Evolutionary conservation across 2,329 filamentous ascomycete genomes (phyloP).

Genomic region (Lecanicillium sp.): DNA sequence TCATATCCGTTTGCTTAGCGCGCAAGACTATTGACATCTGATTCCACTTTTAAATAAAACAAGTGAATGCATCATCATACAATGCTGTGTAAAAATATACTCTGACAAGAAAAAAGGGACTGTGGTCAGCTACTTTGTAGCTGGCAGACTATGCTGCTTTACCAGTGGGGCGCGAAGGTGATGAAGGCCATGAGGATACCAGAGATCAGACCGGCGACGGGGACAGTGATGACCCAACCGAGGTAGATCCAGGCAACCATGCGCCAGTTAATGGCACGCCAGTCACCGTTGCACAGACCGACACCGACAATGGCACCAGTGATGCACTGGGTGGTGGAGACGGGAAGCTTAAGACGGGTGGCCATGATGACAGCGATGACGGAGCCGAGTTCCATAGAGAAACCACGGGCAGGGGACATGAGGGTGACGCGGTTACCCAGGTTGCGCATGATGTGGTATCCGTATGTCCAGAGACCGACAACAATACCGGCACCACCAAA

Average conservation of each 20-base stretch:
- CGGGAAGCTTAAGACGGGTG: slow-evolving; percentile 52
- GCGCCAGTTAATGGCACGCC: slow-evolving; percentile 54
- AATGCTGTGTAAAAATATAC: not conserved
- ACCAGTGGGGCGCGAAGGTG: slow-evolving; percentile 50
- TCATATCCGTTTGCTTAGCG: too few relatives aligned
- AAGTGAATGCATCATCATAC: not conserved
- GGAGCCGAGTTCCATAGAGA: slow-evolving; percentile 53
- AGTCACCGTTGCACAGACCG: slow-evolving; percentile 51
- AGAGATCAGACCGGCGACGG: slow-evolving; percentile 46
- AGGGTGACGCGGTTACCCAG: slow-evolving; percentile 55
- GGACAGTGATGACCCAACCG: slow-evolving; percentile 55
- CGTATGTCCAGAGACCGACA: slow-evolving; percentile 51
- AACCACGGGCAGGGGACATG: slow-evolving; percentile 53
- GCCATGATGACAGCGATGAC: slow-evolving; percentile 57
- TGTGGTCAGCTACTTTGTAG: too few relatives aligned
- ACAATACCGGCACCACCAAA: slow-evolving; percentile 45
- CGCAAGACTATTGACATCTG: too few relatives aligned
- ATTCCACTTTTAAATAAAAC: too few relatives aligned
- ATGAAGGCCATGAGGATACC: slow-evolving; percentile 56
- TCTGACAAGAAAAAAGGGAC: not conserved
- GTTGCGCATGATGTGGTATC: slow-evolving; percentile 58
- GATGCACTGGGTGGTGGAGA: slow-evolving; percentile 60
- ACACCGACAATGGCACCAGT: slow-evolving; percentile 56
- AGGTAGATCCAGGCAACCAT: slow-evolving; percentile 53
- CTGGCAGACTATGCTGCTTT: not conserved